phyloP scores from a whole-genome alignment of 1,284 basidiomycete genomes.

The Heliocybe sulcata region DNA sequence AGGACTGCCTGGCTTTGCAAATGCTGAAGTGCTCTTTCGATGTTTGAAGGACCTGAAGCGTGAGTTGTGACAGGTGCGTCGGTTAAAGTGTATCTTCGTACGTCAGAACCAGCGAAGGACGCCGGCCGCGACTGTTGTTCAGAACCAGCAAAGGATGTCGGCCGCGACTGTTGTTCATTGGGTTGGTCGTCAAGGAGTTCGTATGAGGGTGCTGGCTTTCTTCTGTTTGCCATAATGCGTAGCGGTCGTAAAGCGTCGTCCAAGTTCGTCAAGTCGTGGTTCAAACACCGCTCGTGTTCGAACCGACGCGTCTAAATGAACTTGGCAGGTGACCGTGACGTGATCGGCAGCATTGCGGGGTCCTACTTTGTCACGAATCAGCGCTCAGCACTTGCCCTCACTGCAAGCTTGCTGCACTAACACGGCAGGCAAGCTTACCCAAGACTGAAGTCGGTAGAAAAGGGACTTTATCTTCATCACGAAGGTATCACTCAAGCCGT shows the following conservation, averaged over 20 bases:
- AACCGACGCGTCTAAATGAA: background rate
- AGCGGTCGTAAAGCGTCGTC: background rate
- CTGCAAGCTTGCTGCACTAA: too few species aligned
- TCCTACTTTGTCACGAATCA: too few species aligned
- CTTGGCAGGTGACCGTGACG: background rate
- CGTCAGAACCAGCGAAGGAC: background rate
- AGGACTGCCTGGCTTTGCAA: conserved; percentile 8
- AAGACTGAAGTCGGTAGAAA: too few species aligned
- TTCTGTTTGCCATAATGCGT: background rate
- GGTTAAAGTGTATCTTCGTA: conserved; percentile 15
- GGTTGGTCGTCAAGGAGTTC: conserved; percentile 13
- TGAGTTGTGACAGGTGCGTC: conserved; percentile 9
- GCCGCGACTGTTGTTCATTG: background rate
- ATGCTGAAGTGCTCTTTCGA: conserved; percentile 9
- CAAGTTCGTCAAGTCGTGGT: background rate
- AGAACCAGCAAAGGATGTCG: conserved; percentile 3
- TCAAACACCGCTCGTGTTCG: background rate
- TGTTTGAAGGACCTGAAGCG: conserved; percentile 10
- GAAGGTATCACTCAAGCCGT: too few species aligned
- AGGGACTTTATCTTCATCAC: too few species aligned
- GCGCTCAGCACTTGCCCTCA: too few species aligned
- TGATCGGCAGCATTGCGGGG: too few species aligned
- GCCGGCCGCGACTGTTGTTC: background rate
- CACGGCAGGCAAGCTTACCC: too few species aligned
- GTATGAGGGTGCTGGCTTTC: conserved; percentile 12